phyloP scores from a whole-genome alignment of 345 rosid species.

The Rhodamnia argentea region DNA sequence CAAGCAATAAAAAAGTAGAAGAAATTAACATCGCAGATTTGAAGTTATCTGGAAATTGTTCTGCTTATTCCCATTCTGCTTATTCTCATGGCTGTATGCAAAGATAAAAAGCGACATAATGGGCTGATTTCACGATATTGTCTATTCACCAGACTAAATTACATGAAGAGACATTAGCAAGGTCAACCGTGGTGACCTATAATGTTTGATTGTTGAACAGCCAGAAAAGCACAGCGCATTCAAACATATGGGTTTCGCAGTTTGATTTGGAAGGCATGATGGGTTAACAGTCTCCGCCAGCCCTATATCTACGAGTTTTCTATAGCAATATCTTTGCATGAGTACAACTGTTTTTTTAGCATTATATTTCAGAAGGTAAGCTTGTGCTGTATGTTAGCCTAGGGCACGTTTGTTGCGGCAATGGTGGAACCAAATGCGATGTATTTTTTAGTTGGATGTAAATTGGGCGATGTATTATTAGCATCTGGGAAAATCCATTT shows the following conservation, averaged over 20 bases:
- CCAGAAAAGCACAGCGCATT: neutral
- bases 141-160: neutral
- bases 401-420: neutral
- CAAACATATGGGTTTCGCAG: neutral
- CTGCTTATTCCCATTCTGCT: neutral
- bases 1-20: neutral
- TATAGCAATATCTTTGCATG: neutral
- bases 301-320: neutral
- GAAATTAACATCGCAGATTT: neutral
- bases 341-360: neutral
- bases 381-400: neutral
- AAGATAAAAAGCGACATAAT: neutral
- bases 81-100: neutral
- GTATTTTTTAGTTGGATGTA: neutral
- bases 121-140: neutral
- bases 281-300: neutral
- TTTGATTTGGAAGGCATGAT: neutral
- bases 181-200: neutral
- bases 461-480: neutral
- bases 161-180: neutral
- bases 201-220: neutral
- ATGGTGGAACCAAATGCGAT: neutral
- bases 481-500: neutral
- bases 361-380: neutral
- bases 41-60: neutral